Evolutionary conservation across 192 early-diverging fungal genomes (phyloP), one percentile per base, ranked within the genome.

Genomic region (Linnemannia hyalina): DNA sequence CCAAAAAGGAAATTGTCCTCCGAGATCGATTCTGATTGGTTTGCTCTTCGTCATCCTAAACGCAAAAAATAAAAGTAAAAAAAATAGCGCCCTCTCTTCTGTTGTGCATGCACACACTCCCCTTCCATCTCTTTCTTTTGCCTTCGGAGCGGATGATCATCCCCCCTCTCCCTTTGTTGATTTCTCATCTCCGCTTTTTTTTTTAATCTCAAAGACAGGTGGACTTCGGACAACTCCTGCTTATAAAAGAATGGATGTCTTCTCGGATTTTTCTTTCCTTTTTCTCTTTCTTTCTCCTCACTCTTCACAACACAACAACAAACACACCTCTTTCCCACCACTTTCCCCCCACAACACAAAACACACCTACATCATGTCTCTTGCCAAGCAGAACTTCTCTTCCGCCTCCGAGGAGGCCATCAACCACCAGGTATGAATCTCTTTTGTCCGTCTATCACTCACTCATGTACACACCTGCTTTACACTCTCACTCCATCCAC

Each of bases 361-460:
- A 49, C 32, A 78, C 13, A 5, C 18, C 47, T 73, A 38, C 26
- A 85, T 46, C 46, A 82, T 88, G 81, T 82, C 86, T 73, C 68
- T 92, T 68, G 90, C 90, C 78, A 91, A 92, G 71, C 92, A 93
- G 75, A 93, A 93, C 80, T 93, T 90, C 77, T 60, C 90, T 42
- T 89, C 84, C 32, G 72, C 88, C 69, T 83, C 84, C 35, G 90
- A 91, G 75, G 92, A 91, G 42, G 90, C 89, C 40, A 88, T 93
- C 75, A 93, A 93, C 85, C 83, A 89, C 63, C 83, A 85, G 78
- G 83, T 85, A 85, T 36, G 36, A 18, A 22, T 52, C 49, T 52
- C 20, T 71, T 70, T 63, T 15, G 1, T 75, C n/a, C 41, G 26
- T 20, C 6, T n/a, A 7, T 68, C 32, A 35, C 35, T 35, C 35